phyloP scores from a whole-genome alignment of 202 grass and related monocot genomes.

The Carex arenaria region DNA sequence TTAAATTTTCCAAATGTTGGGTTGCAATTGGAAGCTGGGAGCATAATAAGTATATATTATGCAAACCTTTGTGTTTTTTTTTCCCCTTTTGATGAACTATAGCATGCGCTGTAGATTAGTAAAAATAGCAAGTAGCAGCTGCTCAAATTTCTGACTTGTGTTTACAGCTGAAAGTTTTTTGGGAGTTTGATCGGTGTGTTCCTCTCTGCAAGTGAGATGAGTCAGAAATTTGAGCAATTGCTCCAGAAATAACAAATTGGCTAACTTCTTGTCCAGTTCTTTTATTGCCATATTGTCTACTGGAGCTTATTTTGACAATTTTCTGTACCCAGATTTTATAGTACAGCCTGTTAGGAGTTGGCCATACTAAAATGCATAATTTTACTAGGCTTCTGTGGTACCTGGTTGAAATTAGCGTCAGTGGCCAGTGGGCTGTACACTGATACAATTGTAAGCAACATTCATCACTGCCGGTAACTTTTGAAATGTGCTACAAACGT shows the following conservation, averaged over 20 bases:
- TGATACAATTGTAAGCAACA: neutral
- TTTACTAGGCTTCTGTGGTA: neutral
- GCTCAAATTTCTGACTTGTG: constrained; percentile 5
- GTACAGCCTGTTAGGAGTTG: neutral
- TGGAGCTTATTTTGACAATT: neutral
- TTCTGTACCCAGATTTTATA: neutral
- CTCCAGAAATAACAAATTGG: constrained; percentile 1
- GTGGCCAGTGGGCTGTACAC: neutral
- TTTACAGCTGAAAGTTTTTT: neutral
- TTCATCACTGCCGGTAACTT: neutral
- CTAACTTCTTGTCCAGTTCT: neutral
- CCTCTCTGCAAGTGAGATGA: neutral
- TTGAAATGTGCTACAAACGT: neutral
- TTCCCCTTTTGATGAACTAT: neutral
- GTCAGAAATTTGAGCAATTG: constrained; percentile 5
- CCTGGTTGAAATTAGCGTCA: neutral
- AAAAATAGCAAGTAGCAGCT: neutral
- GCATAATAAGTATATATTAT: neutral
- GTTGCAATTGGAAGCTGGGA: neutral
- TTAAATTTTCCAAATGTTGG: neutral
- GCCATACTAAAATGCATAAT: neutral
- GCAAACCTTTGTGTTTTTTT: neutral
- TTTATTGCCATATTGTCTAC: neutral
- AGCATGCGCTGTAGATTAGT: neutral
- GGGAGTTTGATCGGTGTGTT: neutral